Evolutionary conservation across 106 monocot genomes (phyloP).

Genomic region (Acanthochlamys bracteata): DNA sequence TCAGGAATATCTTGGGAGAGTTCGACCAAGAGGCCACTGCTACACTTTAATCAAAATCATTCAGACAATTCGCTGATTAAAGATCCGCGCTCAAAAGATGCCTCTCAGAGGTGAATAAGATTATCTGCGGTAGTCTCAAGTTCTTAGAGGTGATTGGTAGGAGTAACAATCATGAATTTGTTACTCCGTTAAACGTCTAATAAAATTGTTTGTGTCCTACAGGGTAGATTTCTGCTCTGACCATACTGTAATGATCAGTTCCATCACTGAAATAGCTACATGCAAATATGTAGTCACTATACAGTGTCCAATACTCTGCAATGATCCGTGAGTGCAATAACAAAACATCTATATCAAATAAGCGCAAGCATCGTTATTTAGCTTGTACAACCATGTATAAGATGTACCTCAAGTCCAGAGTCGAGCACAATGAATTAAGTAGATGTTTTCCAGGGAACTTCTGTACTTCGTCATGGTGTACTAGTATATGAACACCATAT

Average conservation of each 20-base stretch:
- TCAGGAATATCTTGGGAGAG: conserved; percentile 67
- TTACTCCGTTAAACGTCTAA: neutral
- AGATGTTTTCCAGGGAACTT: no score
- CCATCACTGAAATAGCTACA: conserved; percentile 83
- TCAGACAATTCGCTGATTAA: conserved; percentile 50
- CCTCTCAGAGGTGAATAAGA: conserved; percentile 53
- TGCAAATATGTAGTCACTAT: conserved; percentile 81
- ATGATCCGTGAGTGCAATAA: conserved; percentile 58
- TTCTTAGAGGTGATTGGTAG: conserved; percentile 32
- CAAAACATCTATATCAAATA: neutral
- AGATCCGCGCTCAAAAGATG: conserved; percentile 77
- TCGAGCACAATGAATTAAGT: no score
- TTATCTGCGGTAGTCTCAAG: neutral
- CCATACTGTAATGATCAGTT: conserved; percentile 47
- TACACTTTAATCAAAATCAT: conserved; percentile 51
- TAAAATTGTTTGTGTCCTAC: neutral
- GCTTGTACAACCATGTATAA: neutral
- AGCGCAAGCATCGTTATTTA: neutral
- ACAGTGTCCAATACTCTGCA: conserved; percentile 70
- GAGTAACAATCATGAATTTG: neutral
- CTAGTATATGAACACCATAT: no score
- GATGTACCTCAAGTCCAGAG: no score
- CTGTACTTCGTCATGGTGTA: no score
- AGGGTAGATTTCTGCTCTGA: conserved; percentile 86
- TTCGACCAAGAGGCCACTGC: conserved; percentile 58